Evolutionary conservation across 495 filamentous ascomycete genomes (phyloP), one percentile per base, ranked within the genome.

Genomic region (Aspergillus coremiiformis): DNA sequence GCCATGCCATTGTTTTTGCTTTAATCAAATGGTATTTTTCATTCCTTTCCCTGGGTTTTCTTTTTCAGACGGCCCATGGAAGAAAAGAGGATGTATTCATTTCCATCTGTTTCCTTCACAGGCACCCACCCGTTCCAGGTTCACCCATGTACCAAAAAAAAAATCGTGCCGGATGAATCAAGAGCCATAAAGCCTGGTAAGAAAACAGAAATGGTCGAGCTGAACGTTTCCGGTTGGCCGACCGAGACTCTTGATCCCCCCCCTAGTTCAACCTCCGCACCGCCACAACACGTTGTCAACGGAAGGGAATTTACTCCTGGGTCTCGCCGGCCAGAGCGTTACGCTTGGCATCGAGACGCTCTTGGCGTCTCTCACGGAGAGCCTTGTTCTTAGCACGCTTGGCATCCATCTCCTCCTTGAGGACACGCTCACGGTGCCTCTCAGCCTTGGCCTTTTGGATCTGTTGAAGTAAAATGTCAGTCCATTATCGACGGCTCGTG

Each of bases 381-480:
- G 93, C 93, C 90, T 95, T 96, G 85, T 89, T 96, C 89, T 95
- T 95, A 74, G 89, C 85, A 80, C 93, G 89, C 84, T 93, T 96
- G 78, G 86, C 88, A 75, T 99, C 92, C 93, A 97, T 97, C 83
- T 96, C 90, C 68, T 96, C 90, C 87, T 95, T 93, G 71, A 96
- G 79, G 60, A 82, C 69, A 72, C 84, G 83, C 85, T 96, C 93
- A 75, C 93, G 94, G 53, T 81, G 79, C 78, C 92, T 90, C 86
- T 99, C 93, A 65, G 93, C 93, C 85, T 99, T 99, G 78, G 93
- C 93, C 75, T 88, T 93, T 83, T 99, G 93, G 78, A 99, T 96
- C 93, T 98, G 61, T 70, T 57, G 54, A 58, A 66, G 49, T 43
- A 66, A 39, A 60, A 47, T 43, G 55, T 71, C 63, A 70, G 66